phyloP scores from a whole-genome alignment of 1,284 basidiomycete genomes.

The Ustanciosporium gigantosporum region DNA sequence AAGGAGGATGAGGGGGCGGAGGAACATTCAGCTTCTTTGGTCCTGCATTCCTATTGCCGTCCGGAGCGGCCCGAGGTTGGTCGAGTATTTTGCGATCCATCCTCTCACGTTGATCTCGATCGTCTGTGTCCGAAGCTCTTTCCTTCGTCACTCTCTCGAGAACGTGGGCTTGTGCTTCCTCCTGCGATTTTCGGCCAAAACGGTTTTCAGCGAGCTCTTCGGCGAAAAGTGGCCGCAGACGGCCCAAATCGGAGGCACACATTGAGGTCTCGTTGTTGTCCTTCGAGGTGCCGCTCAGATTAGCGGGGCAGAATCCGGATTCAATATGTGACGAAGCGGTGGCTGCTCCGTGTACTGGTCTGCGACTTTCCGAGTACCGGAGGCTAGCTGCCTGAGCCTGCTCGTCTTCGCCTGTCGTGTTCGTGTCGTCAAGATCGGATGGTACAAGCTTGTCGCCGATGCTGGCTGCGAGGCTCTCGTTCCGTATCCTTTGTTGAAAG shows the following conservation, averaged over 20 bases:
- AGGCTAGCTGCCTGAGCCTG: not conserved
- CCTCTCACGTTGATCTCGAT: too few species aligned
- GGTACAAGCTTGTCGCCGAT: too few species aligned
- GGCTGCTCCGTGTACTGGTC: not conserved
- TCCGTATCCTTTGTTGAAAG: slow-evolving; percentile 27
- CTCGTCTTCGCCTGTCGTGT: not conserved
- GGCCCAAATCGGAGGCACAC: not conserved
- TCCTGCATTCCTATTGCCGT: too few species aligned
- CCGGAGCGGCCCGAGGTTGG: not conserved
- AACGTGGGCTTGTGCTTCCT: not conserved
- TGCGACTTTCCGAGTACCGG: too few species aligned
- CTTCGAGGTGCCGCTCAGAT: not conserved
- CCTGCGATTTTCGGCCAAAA: not conserved
- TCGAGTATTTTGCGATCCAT: too few species aligned
- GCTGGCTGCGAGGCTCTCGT: slow-evolving; percentile 6
- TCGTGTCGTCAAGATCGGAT: not conserved
- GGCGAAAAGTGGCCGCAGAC: not conserved
- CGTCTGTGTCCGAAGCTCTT: not conserved
- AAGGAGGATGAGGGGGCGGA: not conserved
- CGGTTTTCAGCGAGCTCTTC: not conserved
- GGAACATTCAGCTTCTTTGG: not conserved
- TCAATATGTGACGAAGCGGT: not conserved
- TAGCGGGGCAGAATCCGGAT: not conserved
- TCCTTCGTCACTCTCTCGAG: slow-evolving; percentile 3
- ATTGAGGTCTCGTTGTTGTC: not conserved